A percentile compares a stretch with the other conserved stretches of the same genome.
phyloP scores from a whole-genome alignment of 2,329 filamentous ascomycete genomes.

The Escovopsis weberi region DNA sequence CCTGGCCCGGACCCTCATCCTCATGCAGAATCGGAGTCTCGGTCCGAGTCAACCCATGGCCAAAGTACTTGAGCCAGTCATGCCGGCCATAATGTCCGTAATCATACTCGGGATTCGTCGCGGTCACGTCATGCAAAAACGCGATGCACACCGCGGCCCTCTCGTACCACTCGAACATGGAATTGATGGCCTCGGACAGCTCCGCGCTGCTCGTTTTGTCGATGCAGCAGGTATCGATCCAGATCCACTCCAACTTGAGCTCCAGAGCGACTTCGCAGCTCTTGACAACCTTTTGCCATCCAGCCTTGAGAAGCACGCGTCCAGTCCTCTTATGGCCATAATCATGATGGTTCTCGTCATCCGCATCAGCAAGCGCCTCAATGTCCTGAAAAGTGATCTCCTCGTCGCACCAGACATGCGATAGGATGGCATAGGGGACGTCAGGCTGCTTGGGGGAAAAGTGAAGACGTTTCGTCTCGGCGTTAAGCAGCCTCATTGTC shows the following conservation, averaged over 20 bases:
- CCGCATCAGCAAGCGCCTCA: not conserved
- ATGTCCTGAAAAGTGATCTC: conserved; percentile 11
- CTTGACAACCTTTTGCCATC: conserved; percentile 10
- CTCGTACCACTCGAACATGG: conserved; percentile 20
- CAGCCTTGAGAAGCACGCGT: not conserved
- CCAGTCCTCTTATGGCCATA: too few species aligned
- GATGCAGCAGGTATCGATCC: conserved; percentile 20
- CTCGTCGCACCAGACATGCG: conserved; percentile 13
- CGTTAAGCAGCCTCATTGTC: conserved; percentile 14
- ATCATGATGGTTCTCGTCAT: too few species aligned
- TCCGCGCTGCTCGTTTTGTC: conserved; percentile 19
- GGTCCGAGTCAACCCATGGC: too few species aligned
- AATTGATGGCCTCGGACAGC: conserved; percentile 18
- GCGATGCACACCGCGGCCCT: conserved; percentile 13
- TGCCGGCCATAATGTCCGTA: too few species aligned
- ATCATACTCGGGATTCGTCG: too few species aligned
- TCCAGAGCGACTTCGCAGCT: conserved; percentile 10
- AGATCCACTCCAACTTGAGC: conserved; percentile 12
- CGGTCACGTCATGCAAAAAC: conserved; percentile 11
- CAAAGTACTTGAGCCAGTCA: too few species aligned
- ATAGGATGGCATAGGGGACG: conserved; percentile 13
- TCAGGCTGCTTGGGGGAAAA: conserved; percentile 8
- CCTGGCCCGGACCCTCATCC: too few species aligned
- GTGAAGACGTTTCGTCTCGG: conserved; percentile 9
- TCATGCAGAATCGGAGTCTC: too few species aligned